Evolutionary conservation across 441 rosid genomes (phyloP), one percentile per base, ranked within the genome.

Genomic region (Aquilaria agallochum): DNA sequence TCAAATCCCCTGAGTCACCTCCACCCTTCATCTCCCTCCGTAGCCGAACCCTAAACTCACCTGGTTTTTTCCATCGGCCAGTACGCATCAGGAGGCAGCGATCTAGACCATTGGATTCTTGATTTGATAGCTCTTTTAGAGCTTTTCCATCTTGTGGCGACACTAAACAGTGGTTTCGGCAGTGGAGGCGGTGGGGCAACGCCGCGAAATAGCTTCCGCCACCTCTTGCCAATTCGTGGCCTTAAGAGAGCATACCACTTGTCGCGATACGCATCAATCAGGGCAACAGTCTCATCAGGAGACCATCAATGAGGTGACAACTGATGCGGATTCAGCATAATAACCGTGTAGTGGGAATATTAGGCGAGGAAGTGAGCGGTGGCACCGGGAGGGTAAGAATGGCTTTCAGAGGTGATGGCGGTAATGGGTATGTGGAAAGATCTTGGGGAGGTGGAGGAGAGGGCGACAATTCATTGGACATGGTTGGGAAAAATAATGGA

Each of bases 261-360:
- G 62, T 92, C 96, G n/a, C 94, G 75, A 73, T 92, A 92, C 2
- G 75, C 88, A 56, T 92, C 96, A 51, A 92, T 89, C 5, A 92
- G 72, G 40, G 95, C 96, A 33, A 76, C 72, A 33, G 98, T 89
- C 67, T 92, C 96, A 11, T 89, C 96, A 40, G 70, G 90, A 45
- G 98, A 84, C 96, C 98, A 92, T 65, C 98, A 89, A 7, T 95
- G 98, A 15, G 95, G 98, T 0, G 96, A 20, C 27, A 20, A 20
- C 27, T 20, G 27, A 20, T 20, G 27, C 27, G 27, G 27, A 20
- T 20, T 20, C 1, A 1, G 1, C 27, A 96, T 15, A 89, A 86
- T 34, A 96, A 92, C n/a, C 96, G 85, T 0, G 94, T 86, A 62
- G 75, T 89, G 31, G 80, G 76, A 11, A 66, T 9, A 14, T 73